Evolutionary conservation across 345 rosid genomes (phyloP).

Genomic region (Arabis alpina): DNA sequence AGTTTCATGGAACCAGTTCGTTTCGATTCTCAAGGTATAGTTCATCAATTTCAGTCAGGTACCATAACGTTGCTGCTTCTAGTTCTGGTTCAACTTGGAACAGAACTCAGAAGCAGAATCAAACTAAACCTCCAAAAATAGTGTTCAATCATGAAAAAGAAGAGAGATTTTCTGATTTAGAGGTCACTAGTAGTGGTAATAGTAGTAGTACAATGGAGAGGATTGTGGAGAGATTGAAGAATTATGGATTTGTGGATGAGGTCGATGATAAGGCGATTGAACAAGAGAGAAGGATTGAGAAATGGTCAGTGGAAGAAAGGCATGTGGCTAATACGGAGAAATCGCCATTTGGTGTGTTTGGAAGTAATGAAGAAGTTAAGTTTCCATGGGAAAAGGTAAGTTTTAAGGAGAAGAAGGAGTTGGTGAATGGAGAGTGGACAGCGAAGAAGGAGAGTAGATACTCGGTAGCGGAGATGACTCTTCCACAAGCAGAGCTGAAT

Average conservation of each 20-base stretch:
- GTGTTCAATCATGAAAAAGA: conserved; percentile 42
- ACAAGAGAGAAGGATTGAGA: conserved; percentile 58
- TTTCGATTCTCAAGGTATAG: conserved; percentile 48
- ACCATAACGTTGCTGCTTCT: conserved; percentile 23
- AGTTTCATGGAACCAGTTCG: conserved; percentile 45
- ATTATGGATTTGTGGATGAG: conserved; percentile 62
- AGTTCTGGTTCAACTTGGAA: conserved; percentile 47
- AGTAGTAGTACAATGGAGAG: conserved; percentile 71
- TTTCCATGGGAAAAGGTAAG: conserved; percentile 88
- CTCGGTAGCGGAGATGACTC: conserved; percentile 71
- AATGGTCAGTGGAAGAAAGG: conserved; percentile 71
- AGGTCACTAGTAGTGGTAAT: conserved; percentile 40
- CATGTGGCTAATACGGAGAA: conserved; percentile 52
- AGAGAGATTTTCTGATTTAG: conserved; percentile 42
- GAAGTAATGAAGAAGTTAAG: conserved; percentile 57
- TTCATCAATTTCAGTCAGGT: conserved; percentile 46
- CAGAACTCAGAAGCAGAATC: conserved; percentile 48
- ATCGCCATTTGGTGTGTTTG: conserved; percentile 51
- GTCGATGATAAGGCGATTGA: conserved; percentile 34
- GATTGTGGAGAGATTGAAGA: conserved; percentile 83
- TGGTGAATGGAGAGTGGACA: conserved; percentile 50
- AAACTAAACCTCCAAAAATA: too few species aligned
- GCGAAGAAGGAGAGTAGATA: conserved; percentile 64
- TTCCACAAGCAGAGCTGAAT: conserved; percentile 73
- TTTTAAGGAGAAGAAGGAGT: conserved; percentile 43